Evolutionary conservation across 345 rosid genomes (phyloP), one percentile per base, ranked within the genome.

Genomic region (Raphanus sativus): DNA sequence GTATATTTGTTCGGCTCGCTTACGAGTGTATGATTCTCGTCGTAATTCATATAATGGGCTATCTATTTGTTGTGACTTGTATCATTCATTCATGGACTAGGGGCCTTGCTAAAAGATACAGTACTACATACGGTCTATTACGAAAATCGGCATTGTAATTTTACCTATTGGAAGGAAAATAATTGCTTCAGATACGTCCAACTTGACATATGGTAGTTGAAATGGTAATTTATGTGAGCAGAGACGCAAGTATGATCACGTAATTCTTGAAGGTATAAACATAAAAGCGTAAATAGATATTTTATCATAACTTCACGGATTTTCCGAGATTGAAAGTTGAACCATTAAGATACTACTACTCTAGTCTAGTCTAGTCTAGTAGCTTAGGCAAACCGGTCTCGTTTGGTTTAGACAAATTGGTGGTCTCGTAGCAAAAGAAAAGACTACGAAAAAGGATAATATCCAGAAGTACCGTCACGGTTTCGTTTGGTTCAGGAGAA

Each of bases 271-370:
- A 62, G 45, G 29, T 30, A 26, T 48, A 66, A 72, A 73, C 63
- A 48, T 45, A 59, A 78, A 48, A 67, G 73, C 72, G 59, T 26
- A 32, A 48, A 12, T 13, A 65, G 76, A 77, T 71, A 71, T 65
- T 65, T 42, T 77, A 65, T 77, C 67, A 21, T n/a, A 21, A 40
- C 25, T 26, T 61, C 82, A 79, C 82, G 82, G 78, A 73, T 50
- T 67, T 50, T 65, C 30, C 17, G 29, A 42, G 60, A 15, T 55
- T 55, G 12, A 54, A 77, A 77, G 15, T 13, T 76, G 6, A 69
- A 33, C 34, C 30, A 62, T 3, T 48, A 69, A 50, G 17, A 36
- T 32, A 17, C 16, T n/a, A 48, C 55, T 48, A 3, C 7, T 48
- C 54, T 36, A 36, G 42, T 48, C 40, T 34, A 34, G 34, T 32